phyloP scores from a whole-genome alignment of 2,329 filamentous ascomycete genomes.

The Xylariaceae sp. region DNA sequence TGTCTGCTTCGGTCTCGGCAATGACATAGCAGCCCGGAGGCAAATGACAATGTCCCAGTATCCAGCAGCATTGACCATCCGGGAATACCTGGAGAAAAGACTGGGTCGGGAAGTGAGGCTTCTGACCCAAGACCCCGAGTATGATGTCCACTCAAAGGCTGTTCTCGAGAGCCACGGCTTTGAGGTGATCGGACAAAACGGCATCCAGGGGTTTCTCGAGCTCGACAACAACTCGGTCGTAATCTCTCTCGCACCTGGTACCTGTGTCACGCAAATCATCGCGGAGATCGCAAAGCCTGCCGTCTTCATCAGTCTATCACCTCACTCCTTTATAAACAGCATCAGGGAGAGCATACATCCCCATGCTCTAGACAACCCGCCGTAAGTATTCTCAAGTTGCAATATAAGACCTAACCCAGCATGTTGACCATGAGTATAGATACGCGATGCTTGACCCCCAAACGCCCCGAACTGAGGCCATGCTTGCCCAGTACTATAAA shows the following conservation, averaged over 20 bases:
- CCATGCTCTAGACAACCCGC: too few relatives aligned
- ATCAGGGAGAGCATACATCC: too few relatives aligned
- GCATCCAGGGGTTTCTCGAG: conserved; percentile 7
- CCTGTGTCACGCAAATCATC: conserved; percentile 1
- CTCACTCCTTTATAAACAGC: too few relatives aligned
- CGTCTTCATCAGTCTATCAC: neutral
- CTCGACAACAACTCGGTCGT: conserved; percentile 10
- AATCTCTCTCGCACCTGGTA: neutral
- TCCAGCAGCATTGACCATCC: neutral
- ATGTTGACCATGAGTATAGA: too few relatives aligned
- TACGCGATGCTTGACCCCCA: neutral
- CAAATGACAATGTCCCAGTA: neutral
- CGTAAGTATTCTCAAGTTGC: too few relatives aligned
- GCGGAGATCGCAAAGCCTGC: conserved; percentile 9
- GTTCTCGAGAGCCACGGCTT: neutral
- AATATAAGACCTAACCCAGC: too few relatives aligned
- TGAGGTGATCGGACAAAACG: neutral
- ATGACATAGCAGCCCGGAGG: neutral
- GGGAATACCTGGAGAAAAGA: neutral
- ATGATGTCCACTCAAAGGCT: neutral
- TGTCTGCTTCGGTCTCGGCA: conserved; percentile 9
- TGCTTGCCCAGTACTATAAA: conserved; percentile 2
- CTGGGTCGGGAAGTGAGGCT: neutral
- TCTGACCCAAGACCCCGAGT: conserved; percentile 4
- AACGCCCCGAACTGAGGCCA: conserved; percentile 1